Base-by-base conservation (phyloP, 2,329 filamentous ascomycete genomes). In the Penicillium sp. region DNA sequence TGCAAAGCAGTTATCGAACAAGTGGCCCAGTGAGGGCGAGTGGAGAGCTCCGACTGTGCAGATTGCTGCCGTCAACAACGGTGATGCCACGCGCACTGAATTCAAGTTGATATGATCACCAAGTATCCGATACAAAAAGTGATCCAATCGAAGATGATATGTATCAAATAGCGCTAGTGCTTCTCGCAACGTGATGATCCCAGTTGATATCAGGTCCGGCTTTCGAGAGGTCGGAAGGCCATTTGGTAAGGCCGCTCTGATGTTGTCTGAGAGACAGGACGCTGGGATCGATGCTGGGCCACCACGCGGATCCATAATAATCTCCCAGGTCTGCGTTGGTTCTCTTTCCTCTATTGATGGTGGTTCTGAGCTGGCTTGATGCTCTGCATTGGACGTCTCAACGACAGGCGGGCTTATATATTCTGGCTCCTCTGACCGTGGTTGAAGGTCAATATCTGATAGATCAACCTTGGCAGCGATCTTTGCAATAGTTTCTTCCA, bases 11-110 rank as follows among this genome's bases (percentile, higher is more conserved):
- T 57, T 54, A 3, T 70, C 63, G 52, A 73, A 75, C 1, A 76
- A 57, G 51, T 73, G 59, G 0, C 64, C 67, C 0, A 69, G 46
- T 10, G 71, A 69, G 4, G 63, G 64, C 7, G 77, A 74, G 57
- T 82, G 81, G 10, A 83, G 71, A 0, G 81, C 79, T 8, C 78
- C 78, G 4, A 83, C 80, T 1, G 80, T 76, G 49, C 79, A 78
- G 54, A 82, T 74, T 14, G 75, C 76, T 14, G 79, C 76, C 0
- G 79, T 80, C n/a, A 82, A 67, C 3, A 79, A 69, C 0, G 78
- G 73, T 4, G 80, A 82, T 8, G 75, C 71, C 28, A 73, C n/a
- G 30, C 54, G 54, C 4, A 81, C 67, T 1, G 62, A 67, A 14
- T 78, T 72, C 6, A 81, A 66, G 56, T 75, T 73, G 25, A 67